Conservation (phyloP, 371 early-diverging fungal genomes). For the Neoconidiobolus thromboides region DNA sequence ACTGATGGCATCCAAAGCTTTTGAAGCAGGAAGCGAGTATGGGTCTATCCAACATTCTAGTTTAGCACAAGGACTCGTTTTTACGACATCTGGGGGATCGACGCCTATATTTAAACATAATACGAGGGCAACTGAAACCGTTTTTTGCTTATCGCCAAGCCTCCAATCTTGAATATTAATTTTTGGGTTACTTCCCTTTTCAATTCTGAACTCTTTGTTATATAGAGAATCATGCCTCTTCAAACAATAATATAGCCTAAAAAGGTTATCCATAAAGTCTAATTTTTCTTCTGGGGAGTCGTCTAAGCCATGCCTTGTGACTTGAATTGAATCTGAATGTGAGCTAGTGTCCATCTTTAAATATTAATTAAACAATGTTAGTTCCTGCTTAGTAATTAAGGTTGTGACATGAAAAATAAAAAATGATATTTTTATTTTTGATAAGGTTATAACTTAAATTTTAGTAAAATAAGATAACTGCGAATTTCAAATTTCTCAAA, state of each 20-base stretch:
- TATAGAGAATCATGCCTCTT: not conserved
- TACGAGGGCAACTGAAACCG: constrained; percentile 38
- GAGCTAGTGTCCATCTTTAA: too few relatives aligned
- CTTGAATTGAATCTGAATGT: too few relatives aligned
- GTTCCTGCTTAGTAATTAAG: too few relatives aligned
- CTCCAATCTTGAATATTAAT: constrained; percentile 17
- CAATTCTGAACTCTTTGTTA: not conserved
- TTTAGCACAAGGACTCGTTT: constrained; percentile 73
- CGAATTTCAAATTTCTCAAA: too few relatives aligned
- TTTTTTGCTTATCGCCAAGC: constrained; percentile 21
- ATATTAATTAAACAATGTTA: too few relatives aligned
- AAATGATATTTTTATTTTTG: too few relatives aligned
- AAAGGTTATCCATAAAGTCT: not conserved
- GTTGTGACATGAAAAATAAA: too few relatives aligned
- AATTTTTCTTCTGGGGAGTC: not conserved
- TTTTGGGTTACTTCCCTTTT: not conserved
- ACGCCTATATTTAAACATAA: constrained; percentile 92
- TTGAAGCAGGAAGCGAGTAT: constrained; percentile 47
- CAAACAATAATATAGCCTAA: not conserved
- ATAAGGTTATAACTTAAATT: too few relatives aligned
- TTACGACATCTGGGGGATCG: constrained; percentile 86
- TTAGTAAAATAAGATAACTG: too few relatives aligned
- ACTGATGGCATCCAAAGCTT: constrained; percentile 73
- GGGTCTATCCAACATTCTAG: constrained; percentile 94
- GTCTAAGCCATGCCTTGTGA: not conserved